Evolutionary conservation across 345 rosid species (phyloP).

Genomic region (Dipteronia sinensis): DNA sequence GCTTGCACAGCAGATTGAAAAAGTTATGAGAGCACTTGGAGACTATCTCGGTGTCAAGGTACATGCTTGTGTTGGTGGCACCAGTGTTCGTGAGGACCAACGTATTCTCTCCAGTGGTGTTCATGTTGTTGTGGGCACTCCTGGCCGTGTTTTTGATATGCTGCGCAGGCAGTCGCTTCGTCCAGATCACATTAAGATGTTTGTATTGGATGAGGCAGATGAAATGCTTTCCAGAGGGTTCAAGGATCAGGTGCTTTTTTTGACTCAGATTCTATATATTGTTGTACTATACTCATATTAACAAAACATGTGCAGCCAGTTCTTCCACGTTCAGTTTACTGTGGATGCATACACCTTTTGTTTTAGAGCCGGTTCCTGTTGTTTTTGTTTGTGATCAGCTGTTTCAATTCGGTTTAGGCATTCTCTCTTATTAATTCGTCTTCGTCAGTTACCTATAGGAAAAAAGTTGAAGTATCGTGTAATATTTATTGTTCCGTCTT

Average conservation of each 20-base stretch:
- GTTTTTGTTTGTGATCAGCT: background rate
- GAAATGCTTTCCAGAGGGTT: slow-evolving; percentile 89
- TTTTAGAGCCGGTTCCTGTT: background rate
- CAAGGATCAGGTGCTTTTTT: slow-evolving; percentile 70
- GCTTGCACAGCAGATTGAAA: slow-evolving; percentile 87
- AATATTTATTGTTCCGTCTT: no score
- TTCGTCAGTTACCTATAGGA: background rate
- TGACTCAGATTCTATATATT: background rate
- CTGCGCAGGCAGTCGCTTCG: slow-evolving; percentile 76
- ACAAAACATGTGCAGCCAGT: background rate
- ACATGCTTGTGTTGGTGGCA: slow-evolving; percentile 89
- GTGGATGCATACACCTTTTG: background rate
- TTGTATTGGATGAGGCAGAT: slow-evolving; percentile 83
- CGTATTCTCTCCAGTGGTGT: slow-evolving; percentile 76
- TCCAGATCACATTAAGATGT: slow-evolving; percentile 70
- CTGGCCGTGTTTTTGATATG: slow-evolving; percentile 89
- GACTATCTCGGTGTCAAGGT: slow-evolving; percentile 81
- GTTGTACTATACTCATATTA: background rate
- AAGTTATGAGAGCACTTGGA: slow-evolving; percentile 85
- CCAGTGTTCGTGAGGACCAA: slow-evolving; percentile 81
- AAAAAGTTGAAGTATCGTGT: no score
- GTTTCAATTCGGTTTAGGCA: background rate
- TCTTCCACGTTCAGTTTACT: no score
- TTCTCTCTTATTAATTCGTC: background rate
- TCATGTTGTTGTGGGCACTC: slow-evolving; percentile 85